Percentiles rank a stretch among this genome's conserved stretches.
Conservation (phyloP, 441 rosid genomes). For the Rhodomyrtus psidioides region DNA sequence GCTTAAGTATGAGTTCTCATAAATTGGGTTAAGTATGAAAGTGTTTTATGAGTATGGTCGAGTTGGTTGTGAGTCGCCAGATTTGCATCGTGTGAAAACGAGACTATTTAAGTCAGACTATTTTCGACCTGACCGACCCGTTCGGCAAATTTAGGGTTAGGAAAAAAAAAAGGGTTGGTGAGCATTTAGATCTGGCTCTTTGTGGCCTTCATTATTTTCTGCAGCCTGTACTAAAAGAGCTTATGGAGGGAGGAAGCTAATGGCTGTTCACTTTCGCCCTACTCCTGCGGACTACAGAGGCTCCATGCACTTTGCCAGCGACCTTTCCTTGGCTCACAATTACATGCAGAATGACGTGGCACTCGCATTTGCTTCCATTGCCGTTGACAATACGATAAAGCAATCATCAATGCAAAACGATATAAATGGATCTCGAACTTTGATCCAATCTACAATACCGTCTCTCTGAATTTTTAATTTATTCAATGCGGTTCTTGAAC, state of each 20-base stretch:
- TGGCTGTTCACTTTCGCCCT: not conserved
- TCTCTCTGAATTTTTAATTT: not conserved
- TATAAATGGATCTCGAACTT: no score
- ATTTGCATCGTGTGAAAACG: no score
- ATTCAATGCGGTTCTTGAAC: fast-evolving
- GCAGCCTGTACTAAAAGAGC: not conserved
- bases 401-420: not conserved
- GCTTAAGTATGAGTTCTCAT: no score
- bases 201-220: not conserved
- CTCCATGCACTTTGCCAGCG: not conserved
- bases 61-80: no score
- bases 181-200: not conserved
- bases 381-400: not conserved
- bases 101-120: no score
- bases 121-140: no score
- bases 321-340: not conserved
- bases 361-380: not conserved
- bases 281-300: not conserved
- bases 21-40: no score
- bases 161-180: not conserved
- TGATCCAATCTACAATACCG: fast-evolving
- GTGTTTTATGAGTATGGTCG: no score
- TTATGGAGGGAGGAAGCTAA: not conserved
- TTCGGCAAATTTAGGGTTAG: no score
- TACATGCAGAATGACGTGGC: not conserved